Percentiles rank a stretch among this genome's conserved stretches.
Evolutionary conservation across 2,329 filamentous ascomycete genomes (phyloP).

Genomic region (Pyricularia grisea): DNA sequence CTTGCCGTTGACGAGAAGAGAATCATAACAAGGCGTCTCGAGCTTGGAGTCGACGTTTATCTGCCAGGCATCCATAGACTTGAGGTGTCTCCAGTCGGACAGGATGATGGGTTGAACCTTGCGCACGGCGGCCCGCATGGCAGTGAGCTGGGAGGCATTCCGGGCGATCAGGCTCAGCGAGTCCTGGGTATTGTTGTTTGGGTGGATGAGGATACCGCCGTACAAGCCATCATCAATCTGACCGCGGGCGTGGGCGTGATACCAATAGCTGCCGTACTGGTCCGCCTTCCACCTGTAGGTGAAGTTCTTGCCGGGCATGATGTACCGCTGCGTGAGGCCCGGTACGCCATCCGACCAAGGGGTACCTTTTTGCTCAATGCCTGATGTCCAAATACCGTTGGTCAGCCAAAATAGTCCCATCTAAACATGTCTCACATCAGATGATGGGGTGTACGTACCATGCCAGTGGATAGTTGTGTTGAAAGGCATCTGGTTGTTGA

Average conservation of each 20-base stretch:
- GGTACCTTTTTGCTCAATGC: conserved; percentile 38
- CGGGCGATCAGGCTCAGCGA: conserved; percentile 42
- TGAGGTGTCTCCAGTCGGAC: conserved; percentile 46
- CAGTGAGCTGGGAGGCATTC: conserved; percentile 24
- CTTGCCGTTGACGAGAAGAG: conserved; percentile 53
- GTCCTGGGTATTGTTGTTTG: conserved; percentile 18
- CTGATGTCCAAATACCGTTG: conserved; percentile 10
- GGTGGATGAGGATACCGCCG: conserved; percentile 43
- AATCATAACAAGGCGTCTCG: conserved; percentile 48
- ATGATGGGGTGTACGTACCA: conserved; percentile 18
- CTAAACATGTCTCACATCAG: too few species aligned
- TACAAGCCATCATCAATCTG: conserved; percentile 53
- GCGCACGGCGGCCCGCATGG: conserved; percentile 39
- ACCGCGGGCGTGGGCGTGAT: conserved; percentile 46
- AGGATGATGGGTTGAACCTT: conserved; percentile 38
- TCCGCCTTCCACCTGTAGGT: conserved; percentile 45
- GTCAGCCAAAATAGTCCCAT: not conserved
- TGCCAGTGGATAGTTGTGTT: conserved; percentile 42
- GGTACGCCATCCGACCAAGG: conserved; percentile 54
- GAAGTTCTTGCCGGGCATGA: conserved; percentile 37
- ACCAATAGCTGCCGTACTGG: conserved; percentile 51
- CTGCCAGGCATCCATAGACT: conserved; percentile 25
- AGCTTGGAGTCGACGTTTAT: conserved; percentile 32
- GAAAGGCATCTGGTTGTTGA: conserved; percentile 35
- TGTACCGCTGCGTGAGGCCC: conserved; percentile 43